Conservation (phyloP, 2,329 filamentous ascomycete species). For the Nigrospora osmanthi region DNA sequence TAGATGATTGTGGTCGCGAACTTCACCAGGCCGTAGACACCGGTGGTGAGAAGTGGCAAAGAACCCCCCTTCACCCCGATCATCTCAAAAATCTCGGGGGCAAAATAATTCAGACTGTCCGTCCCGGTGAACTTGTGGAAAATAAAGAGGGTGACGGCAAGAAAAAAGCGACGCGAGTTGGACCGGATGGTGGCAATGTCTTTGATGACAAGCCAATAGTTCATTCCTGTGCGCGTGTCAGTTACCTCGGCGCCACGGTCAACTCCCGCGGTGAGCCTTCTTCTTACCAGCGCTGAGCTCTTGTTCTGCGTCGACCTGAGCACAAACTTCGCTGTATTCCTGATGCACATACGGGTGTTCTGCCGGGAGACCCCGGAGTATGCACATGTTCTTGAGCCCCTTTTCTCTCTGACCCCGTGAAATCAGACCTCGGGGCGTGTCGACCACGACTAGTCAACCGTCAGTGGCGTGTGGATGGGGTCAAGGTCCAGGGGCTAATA, state of each 20-base stretch:
- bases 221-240: slow-evolving; percentile 7
- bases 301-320: slow-evolving; percentile 22
- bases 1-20: slow-evolving; percentile 22
- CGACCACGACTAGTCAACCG: slow-evolving; percentile 14
- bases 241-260: no score
- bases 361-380: slow-evolving; percentile 26
- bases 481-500: no score
- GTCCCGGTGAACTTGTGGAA: slow-evolving; percentile 34
- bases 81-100: slow-evolving; percentile 29
- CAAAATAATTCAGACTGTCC: slow-evolving; percentile 30
- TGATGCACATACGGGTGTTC: slow-evolving; percentile 27
- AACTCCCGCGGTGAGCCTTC: no score
- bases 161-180: slow-evolving; percentile 24
- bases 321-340: slow-evolving; percentile 28
- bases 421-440: slow-evolving; percentile 26
- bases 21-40: slow-evolving; percentile 26
- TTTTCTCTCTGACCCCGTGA: slow-evolving; percentile 23
- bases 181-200: slow-evolving; percentile 19
- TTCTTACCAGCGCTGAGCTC: slow-evolving; percentile 6
- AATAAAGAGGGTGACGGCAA: slow-evolving; percentile 25
- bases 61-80: slow-evolving; percentile 25
- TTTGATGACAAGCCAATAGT: slow-evolving; percentile 25
- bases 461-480: no score
- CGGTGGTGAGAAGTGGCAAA: slow-evolving; percentile 25
- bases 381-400: slow-evolving; percentile 26